Evolutionary conservation across 805 yeast species (phyloP), one percentile per base, ranked within the genome.

Genomic region (Candida parachauliodes): DNA sequence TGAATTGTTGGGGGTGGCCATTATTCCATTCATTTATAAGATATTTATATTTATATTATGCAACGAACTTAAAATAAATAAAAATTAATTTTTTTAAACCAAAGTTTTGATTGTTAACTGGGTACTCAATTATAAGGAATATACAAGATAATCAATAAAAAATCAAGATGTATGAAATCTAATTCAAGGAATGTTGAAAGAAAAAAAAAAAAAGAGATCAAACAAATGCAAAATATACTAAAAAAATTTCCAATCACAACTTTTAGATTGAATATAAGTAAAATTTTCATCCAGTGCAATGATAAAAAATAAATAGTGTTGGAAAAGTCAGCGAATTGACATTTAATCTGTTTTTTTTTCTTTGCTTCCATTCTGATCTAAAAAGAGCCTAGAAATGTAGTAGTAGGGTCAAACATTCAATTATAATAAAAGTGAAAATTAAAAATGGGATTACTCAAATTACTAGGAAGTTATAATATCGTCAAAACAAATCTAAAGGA

Each of bases 11-110:
- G 44, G 38, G 10, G 37, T 41, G 29, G 44, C 20, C 44, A 41
- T 41, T 26, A 41, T 36, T 17, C 34, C 40, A 29, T 30, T 41
- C 44, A 41, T 41, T 34, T 41, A 41, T 34, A 20, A 26, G 8
- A 34, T 26, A 26, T 34, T 12, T 19, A 34, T 22, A 26, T 14
- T 15, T 34, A n/a, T n/a, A n/a, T n/a, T n/a, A 34, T 26, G 37
- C 37, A 26, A 34, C 20, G 17, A 34, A 21, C 7, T 33, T 24
- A 24, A 33, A 33, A 21, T 33, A 24, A 33, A 34, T 26, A 34
- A 34, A 17, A 25, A 33, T 9, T 12, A 33, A 25, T 14, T 17
- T 5, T 15, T 15, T 27, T 14, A 27, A 14, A 10, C 30, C 10
- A 34, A 12, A 12, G 2, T 25, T 4, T 32, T 34, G 37, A 25